Percentiles rank a stretch among this genome's conserved stretches.
These are phyloP conservation scores for Oenanthe sinensis DNA, from an alignment of 129 eudicot species.

Conservation along the genomic window DNA sequence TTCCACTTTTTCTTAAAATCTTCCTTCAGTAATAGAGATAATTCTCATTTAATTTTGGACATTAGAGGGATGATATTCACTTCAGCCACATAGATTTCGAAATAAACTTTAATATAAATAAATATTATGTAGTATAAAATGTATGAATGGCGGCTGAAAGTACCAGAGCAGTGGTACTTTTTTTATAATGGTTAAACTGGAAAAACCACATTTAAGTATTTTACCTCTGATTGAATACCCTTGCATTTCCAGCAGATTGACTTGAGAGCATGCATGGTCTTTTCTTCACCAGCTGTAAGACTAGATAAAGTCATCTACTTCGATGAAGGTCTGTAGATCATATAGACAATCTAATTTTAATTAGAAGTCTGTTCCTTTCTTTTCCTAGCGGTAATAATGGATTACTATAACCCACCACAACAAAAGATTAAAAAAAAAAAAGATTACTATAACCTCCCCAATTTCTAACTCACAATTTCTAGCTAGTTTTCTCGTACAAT, in stretches of 20 bases:
- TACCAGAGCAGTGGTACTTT: background rate
- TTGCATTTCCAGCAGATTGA: conserved; percentile 85
- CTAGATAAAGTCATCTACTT: conserved; percentile 73
- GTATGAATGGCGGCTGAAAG: background rate
- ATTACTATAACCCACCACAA: too few species aligned
- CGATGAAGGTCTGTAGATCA: conserved; percentile 50
- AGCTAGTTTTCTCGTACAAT: conserved; percentile 73
- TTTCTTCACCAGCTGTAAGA: conserved; percentile 84
- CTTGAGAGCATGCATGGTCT: conserved; percentile 77
- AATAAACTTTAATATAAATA: background rate
- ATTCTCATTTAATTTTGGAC: background rate
- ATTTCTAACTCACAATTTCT: background rate
- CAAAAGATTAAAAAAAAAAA: background rate
- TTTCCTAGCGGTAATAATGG: conserved; percentile 4
- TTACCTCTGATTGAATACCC: conserved; percentile 97
- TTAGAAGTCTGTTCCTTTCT: background rate
- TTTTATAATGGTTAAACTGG: background rate
- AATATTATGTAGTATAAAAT: background rate
- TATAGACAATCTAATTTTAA: background rate
- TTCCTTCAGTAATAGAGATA: background rate
- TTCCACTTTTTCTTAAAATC: background rate
- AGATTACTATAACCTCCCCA: background rate
- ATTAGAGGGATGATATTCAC: background rate
- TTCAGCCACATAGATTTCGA: background rate
- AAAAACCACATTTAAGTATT: background rate